Conservation (phyloP, 129 eudicot species). For the Chrysanthemum lavandulifolium region DNA sequence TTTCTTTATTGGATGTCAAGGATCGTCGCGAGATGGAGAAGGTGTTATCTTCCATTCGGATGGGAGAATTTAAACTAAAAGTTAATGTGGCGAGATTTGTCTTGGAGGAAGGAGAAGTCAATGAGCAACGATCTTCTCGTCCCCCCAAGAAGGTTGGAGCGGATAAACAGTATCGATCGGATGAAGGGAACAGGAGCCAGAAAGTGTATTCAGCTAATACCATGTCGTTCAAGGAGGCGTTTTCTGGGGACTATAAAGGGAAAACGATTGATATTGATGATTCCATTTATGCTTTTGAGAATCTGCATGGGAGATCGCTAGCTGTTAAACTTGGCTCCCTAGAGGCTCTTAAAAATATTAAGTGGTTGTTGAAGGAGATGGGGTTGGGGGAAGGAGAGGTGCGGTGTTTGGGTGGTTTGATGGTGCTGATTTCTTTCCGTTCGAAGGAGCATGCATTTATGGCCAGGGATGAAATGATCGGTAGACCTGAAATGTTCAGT, state of each 20-base stretch:
- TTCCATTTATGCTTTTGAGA: background rate
- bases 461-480: background rate
- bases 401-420: background rate
- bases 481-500: background rate
- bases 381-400: background rate
- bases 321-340: background rate
- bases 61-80: background rate
- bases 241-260: background rate
- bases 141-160: background rate
- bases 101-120: constrained; percentile 2
- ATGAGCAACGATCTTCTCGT: background rate
- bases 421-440: background rate
- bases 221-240: background rate
- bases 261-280: background rate
- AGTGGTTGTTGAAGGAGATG: background rate
- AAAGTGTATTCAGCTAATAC: background rate
- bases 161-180: background rate
- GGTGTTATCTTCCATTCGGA: too few relatives aligned
- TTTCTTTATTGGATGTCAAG: too few relatives aligned
- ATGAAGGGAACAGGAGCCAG: background rate
- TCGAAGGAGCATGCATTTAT: background rate
- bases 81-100: background rate
- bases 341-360: background rate
- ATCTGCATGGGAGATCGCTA: constrained; percentile 9
- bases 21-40: too few relatives aligned